These are phyloP conservation scores for Monilinia vaccinii-corymbosi DNA, from an alignment of 2,329 filamentous ascomycete species.

Conservation along the genomic window DNA sequence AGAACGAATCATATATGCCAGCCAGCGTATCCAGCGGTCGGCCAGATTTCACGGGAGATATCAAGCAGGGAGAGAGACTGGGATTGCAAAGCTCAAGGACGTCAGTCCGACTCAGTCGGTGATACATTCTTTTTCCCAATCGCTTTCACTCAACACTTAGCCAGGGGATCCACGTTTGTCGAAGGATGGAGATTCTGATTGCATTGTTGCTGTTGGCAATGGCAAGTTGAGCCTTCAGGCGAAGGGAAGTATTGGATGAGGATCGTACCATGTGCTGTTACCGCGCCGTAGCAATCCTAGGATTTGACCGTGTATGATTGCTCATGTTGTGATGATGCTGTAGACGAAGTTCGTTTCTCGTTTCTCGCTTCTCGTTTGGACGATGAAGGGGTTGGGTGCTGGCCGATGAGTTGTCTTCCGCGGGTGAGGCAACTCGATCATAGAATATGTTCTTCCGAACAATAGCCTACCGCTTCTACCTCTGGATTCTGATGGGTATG, in stretches of 20 bases:
- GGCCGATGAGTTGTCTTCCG: constrained; percentile 8
- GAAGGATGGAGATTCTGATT: constrained; percentile 1
- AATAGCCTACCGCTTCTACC: background rate
- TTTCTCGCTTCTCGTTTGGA: background rate
- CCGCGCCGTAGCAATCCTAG: background rate
- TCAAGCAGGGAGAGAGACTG: background rate
- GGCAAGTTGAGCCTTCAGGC: background rate
- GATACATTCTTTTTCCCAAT: background rate
- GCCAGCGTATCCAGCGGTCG: background rate
- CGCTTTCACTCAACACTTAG: background rate
- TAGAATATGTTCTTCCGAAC: background rate
- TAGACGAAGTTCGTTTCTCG: background rate
- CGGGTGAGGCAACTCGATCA: background rate
- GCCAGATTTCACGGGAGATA: constrained; percentile 8
- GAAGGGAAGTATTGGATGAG: background rate
- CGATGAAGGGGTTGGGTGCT: background rate
- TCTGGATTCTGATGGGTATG: background rate
- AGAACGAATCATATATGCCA: background rate
- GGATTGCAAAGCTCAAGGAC: background rate
- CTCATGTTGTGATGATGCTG: background rate
- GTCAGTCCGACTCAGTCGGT: constrained; percentile 4
- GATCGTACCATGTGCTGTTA: background rate
- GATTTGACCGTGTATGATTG: background rate
- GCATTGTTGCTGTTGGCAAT: background rate
- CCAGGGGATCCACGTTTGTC: constrained; percentile 7